Evolutionary conservation across 768 basidiomycete genomes (phyloP), one percentile per base, ranked within the genome.

Genomic region (Rhodotorula taiwanensis): DNA sequence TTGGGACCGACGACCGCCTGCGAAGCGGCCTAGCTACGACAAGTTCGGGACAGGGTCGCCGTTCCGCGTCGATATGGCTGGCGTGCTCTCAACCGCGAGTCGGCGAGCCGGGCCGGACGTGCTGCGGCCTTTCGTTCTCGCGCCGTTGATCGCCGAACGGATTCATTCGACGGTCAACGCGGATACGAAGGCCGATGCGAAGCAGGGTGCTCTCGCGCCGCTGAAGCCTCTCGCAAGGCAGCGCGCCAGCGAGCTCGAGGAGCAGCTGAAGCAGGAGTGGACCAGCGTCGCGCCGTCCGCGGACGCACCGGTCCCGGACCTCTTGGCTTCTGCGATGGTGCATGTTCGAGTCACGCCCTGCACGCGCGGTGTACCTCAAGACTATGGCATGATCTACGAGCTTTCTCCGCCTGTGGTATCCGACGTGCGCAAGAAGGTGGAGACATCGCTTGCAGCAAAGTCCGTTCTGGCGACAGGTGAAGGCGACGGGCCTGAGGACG

Each of bases 1-100:
- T 23, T 97, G 91, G 91, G 81, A 82, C 53, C 77, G 85, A 59
- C 88, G 85, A 56, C 93, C 94, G 21, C 86, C 88, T 11, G 92
- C 89, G 10, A 99, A 97, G 77, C 80, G 89, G 60, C 79, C 82
- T 13, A 88, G 86, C 70, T 91, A 80, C 65, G 78, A 77, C 25
- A 84, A 82, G 64, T 70, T 89, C 47, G 84, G 58, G 8, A 85
- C 83, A 0, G 74, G 78, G 57, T n/a, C 20, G 53, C 58, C 47
- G 3, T 66, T 55, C 47, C 58, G 48, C 28, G 36, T 41, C 27
- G 48, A 39, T 48, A 45, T 42, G 52, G 36, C 15, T 23, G 50
- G 74, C n/a, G 57, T 58, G 25, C 71, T 84, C 27, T 77, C 84
- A 27, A n/a, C 16, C n/a, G 36, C 28, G 21, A 39, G 28, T 34